Conservation (phyloP, 805 yeast genomes). For the Lachancea dasiensis region DNA sequence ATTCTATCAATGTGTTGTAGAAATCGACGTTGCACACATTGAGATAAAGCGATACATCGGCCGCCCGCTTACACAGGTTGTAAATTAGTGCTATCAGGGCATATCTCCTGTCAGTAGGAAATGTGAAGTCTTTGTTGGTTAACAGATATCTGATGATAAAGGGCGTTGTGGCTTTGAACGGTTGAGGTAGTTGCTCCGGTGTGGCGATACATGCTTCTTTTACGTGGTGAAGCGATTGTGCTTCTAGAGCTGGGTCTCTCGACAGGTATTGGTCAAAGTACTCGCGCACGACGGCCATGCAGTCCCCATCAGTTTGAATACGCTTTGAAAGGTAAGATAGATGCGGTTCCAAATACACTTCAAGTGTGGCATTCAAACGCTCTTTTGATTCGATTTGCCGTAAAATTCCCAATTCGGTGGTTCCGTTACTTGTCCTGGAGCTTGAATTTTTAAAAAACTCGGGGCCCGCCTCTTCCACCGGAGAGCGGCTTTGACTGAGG, state of each 20-base stretch:
- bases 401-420: conserved; percentile 7
- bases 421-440: background rate
- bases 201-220: conserved; percentile 8
- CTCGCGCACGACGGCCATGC: conserved; percentile 15
- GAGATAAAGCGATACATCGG: conserved; percentile 26
- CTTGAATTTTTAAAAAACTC: background rate
- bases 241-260: conserved; percentile 15
- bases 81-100: conserved; percentile 23
- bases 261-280: conserved; percentile 12
- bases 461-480: too few species aligned
- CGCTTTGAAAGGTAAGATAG: conserved; percentile 8
- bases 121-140: conserved; percentile 11
- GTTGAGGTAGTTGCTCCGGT: conserved; percentile 22
- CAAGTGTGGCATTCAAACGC: conserved; percentile 20
- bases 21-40: conserved; percentile 28
- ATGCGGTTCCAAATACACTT: conserved; percentile 20
- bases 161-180: conserved; percentile 26
- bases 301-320: conserved; percentile 24
- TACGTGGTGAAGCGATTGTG: conserved; percentile 18
- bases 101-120: conserved; percentile 25
- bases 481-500: too few species aligned
- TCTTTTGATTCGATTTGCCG: conserved; percentile 19
- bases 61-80: conserved; percentile 23
- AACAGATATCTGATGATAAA: conserved; percentile 19
- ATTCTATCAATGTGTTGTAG: conserved; percentile 25